phyloP scores from a whole-genome alignment of 371 early-diverging fungal species.

The Umbelopsis sp. region DNA sequence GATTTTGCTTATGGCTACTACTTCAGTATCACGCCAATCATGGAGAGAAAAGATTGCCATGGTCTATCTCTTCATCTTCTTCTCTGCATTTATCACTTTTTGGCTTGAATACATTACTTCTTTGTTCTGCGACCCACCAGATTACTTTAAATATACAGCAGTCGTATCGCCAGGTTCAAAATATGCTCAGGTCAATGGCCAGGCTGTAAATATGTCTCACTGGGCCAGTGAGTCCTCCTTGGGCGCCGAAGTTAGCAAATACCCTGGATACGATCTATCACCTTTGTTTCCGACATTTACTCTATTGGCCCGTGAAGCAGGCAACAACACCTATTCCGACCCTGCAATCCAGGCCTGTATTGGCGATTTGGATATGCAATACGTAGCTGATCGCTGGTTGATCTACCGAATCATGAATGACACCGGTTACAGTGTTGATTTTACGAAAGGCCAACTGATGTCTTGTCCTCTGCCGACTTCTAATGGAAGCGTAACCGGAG shows the following conservation, averaged over 20 bases:
- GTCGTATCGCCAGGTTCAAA: conserved; percentile 39
- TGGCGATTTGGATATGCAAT: conserved; percentile 26
- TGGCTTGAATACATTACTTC: conserved; percentile 49
- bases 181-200: conserved; percentile 41
- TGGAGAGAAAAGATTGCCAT: conserved; percentile 57
- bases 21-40: conserved; percentile 42
- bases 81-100: conserved; percentile 38
- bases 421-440: conserved; percentile 34
- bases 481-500: conserved; percentile 34
- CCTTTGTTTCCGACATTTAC: conserved; percentile 49
- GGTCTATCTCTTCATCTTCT: conserved; percentile 30
- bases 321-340: conserved; percentile 29
- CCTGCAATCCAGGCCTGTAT: conserved; percentile 36
- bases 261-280: conserved; percentile 48
- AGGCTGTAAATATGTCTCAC: conserved; percentile 41
- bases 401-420: conserved; percentile 34
- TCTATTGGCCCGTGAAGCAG: conserved; percentile 28
- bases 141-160: conserved; percentile 26
- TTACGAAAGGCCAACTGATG: conserved; percentile 18
- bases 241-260: conserved; percentile 35
- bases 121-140: conserved; percentile 47
- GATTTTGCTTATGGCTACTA: background rate
- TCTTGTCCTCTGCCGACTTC: conserved; percentile 43
- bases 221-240: conserved; percentile 23
- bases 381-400: conserved; percentile 43